Evolutionary conservation across 2,329 filamentous ascomycete species (phyloP).

Genomic region (Curvularia spicifera): DNA sequence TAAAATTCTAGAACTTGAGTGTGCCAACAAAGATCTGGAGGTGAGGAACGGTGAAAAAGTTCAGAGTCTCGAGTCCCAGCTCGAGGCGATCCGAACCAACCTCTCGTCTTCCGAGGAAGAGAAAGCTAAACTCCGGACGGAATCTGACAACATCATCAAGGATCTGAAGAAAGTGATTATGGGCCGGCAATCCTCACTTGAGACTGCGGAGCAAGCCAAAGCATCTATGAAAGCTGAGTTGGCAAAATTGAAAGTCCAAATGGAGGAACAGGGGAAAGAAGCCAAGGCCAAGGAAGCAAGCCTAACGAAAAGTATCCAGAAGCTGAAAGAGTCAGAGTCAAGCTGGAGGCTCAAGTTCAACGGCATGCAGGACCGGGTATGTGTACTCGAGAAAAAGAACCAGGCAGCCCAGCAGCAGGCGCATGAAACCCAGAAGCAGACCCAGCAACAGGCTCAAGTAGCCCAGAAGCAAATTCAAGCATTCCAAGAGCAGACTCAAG

Average conservation of each 20-base stretch:
- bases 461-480: no score
- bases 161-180: conserved; percentile 2
- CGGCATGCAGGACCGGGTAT: no score
- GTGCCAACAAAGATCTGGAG: not conserved
- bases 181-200: not conserved
- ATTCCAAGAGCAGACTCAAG: no score
- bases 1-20: not conserved
- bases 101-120: not conserved
- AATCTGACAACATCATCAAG: not conserved
- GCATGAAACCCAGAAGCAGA: no score
- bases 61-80: not conserved
- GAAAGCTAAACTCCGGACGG: not conserved
- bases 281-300: not conserved
- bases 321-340: not conserved
- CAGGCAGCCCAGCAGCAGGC: no score
- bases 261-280: not conserved
- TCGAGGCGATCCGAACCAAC: not conserved
- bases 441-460: no score
- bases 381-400: not conserved
- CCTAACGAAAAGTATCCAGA: not conserved
- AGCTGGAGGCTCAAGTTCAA: not conserved
- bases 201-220: not conserved
- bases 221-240: not conserved
- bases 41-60: not conserved
- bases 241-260: not conserved